Conservation (phyloP, 148 eudicot species). For the Fallopia convolvulus region DNA sequence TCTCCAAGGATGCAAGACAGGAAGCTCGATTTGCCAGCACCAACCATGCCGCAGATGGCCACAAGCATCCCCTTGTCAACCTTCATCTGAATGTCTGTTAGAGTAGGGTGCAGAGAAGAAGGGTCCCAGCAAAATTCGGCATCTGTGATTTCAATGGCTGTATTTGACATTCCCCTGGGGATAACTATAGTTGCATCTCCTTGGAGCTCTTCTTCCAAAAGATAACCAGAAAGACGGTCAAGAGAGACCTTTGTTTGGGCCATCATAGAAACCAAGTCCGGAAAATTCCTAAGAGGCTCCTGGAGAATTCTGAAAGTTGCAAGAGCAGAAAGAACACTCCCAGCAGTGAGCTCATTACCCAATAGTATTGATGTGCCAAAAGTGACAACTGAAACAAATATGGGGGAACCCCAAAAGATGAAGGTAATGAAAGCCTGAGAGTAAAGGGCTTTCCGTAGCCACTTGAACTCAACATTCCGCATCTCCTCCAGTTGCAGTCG, state of each 20-base stretch:
- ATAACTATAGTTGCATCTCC: slow-evolving; percentile 54
- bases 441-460: slow-evolving; percentile 76
- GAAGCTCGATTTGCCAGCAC: slow-evolving; percentile 90
- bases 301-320: slow-evolving; percentile 90
- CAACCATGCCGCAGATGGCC: slow-evolving; percentile 92
- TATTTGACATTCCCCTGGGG: slow-evolving; percentile 47
- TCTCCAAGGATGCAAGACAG: slow-evolving; percentile 95
- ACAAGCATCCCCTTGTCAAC: slow-evolving; percentile 75
- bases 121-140: slow-evolving; percentile 80
- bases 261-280: slow-evolving; percentile 83
- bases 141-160: slow-evolving; percentile 65
- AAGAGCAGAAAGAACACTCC: slow-evolving; percentile 76
- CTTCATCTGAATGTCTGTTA: slow-evolving; percentile 56
- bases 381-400: slow-evolving; percentile 76
- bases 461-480: slow-evolving; percentile 72
- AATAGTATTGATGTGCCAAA: slow-evolving; percentile 69
- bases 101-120: slow-evolving; percentile 41
- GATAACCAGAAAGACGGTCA: slow-evolving; percentile 67
- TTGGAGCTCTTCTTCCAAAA: slow-evolving; percentile 68
- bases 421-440: slow-evolving; percentile 77
- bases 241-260: slow-evolving; percentile 91
- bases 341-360: slow-evolving; percentile 74
- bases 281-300: slow-evolving; percentile 84
- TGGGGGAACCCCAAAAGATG: slow-evolving; percentile 92
- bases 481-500: slow-evolving; percentile 56